Conservation (phyloP, 768 basidiomycete species). For the Galerina marginata region DNA sequence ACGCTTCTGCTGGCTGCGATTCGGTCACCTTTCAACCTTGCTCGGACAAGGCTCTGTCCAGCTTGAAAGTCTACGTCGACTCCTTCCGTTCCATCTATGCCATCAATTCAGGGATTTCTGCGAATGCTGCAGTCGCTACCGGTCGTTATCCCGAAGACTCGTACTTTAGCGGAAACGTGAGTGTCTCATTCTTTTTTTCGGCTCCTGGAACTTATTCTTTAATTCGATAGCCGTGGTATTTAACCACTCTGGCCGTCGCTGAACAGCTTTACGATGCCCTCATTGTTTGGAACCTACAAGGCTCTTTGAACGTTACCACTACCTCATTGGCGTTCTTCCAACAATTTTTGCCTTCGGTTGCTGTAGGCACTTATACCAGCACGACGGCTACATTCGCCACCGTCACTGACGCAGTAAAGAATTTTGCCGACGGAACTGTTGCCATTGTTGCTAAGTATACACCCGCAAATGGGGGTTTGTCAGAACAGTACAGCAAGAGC, state of each 20-base stretch:
- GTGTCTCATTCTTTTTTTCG: slow-evolving; percentile 21
- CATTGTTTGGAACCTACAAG: slow-evolving; percentile 63
- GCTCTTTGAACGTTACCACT: slow-evolving; percentile 56
- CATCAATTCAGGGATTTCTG: slow-evolving; percentile 64
- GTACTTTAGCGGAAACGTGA: slow-evolving; percentile 74
- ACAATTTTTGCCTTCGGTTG: slow-evolving; percentile 56
- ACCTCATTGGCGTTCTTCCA: slow-evolving; percentile 76
- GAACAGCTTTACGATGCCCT: slow-evolving; percentile 81
- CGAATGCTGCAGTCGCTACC: slow-evolving; percentile 65
- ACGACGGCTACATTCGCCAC: slow-evolving; percentile 52
- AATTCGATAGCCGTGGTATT: slow-evolving; percentile 71
- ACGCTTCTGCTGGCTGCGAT: slow-evolving; percentile 74
- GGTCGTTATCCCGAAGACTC: slow-evolving; percentile 80
- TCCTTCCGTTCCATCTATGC: slow-evolving; percentile 72
- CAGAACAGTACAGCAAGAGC: slow-evolving; percentile 65
- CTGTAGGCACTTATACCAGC: slow-evolving; percentile 58
- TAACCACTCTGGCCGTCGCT: slow-evolving; percentile 72
- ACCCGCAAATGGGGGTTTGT: slow-evolving; percentile 59
- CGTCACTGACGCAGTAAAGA: slow-evolving; percentile 52
- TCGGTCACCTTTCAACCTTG: slow-evolving; percentile 81
- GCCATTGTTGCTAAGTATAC: slow-evolving; percentile 64
- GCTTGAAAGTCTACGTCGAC: slow-evolving; percentile 71
- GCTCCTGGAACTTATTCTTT: neutral
- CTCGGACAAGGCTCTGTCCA: slow-evolving; percentile 78
- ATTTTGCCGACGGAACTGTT: slow-evolving; percentile 72